Evolutionary conservation across 2,329 filamentous ascomycete species (phyloP).

Genomic region (Exophiala aquamarina): DNA sequence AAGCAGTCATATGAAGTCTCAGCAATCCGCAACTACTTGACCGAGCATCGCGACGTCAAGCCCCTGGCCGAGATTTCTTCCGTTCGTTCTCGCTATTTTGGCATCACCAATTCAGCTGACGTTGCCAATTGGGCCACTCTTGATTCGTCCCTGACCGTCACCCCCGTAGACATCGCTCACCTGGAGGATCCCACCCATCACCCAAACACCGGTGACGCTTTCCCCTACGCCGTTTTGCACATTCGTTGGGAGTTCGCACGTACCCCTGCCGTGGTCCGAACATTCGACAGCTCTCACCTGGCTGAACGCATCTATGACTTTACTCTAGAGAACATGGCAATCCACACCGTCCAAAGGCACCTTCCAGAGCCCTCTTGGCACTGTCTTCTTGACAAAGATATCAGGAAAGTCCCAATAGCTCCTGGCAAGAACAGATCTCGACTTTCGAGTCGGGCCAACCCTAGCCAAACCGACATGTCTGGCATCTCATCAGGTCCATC

Average conservation of each 20-base stretch:
- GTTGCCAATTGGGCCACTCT: constrained; percentile 49
- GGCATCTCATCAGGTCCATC: constrained; percentile 31
- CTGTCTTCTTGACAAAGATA: constrained; percentile 49
- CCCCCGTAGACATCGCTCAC: constrained; percentile 9
- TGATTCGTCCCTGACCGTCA: constrained; percentile 47
- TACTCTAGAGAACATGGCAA: constrained; percentile 53
- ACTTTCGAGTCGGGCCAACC: constrained; percentile 4
- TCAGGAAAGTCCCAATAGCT: constrained; percentile 49
- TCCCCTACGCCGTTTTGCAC: constrained; percentile 54
- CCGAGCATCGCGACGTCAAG: constrained; percentile 42
- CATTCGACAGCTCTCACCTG: constrained; percentile 29
- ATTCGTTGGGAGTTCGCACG: constrained; percentile 48
- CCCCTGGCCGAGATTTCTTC: constrained; percentile 49
- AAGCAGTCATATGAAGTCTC: constrained; percentile 11
- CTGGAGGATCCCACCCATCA: constrained; percentile 25
- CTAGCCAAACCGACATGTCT: constrained; percentile 7
- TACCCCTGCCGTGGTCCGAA: constrained; percentile 11
- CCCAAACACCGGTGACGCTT: constrained; percentile 32
- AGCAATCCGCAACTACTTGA: constrained; percentile 38
- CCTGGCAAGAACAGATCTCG: constrained; percentile 8
- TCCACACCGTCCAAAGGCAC: constrained; percentile 48
- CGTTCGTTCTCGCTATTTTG: constrained; percentile 49
- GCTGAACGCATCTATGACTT: constrained; percentile 53
- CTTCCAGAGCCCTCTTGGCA: constrained; percentile 52
- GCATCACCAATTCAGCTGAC: constrained; percentile 44